Percentiles rank a stretch among this genome's conserved stretches.
Conservation (phyloP, 2,329 filamentous ascomycete species). For the Paradendryphiella salina region DNA sequence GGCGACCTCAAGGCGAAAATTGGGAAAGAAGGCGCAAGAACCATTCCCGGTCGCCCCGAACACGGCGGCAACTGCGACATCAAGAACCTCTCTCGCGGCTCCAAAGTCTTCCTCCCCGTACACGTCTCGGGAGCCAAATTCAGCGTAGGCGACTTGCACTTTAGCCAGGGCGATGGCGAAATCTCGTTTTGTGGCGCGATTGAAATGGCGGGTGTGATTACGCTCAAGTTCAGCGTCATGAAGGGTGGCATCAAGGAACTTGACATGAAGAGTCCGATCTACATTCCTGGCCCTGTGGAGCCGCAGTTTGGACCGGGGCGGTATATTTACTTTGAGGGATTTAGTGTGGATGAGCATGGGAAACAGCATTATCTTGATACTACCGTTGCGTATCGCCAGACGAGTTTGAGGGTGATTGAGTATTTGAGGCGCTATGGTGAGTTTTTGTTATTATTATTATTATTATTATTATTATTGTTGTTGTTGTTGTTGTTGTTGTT, state of each 20-base stretch:
- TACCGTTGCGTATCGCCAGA: constrained; percentile 84
- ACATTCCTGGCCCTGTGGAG: constrained; percentile 83
- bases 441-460: too few relatives aligned
- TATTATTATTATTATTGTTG: too few relatives aligned
- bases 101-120: constrained; percentile 83
- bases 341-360: constrained; percentile 83
- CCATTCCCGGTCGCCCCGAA: constrained; percentile 80
- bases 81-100: constrained; percentile 79
- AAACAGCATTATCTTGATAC: constrained; percentile 90
- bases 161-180: constrained; percentile 86
- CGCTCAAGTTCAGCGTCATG: constrained; percentile 85
- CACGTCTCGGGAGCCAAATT: constrained; percentile 88
- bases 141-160: constrained; percentile 85
- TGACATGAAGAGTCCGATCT: constrained; percentile 80
- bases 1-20: constrained; percentile 66
- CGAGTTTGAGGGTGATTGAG: constrained; percentile 74
- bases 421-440: constrained; percentile 73
- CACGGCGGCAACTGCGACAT: constrained; percentile 92
- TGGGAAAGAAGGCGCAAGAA: constrained; percentile 77
- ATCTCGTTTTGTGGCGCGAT: constrained; percentile 79
- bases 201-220: constrained; percentile 91
- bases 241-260: constrained; percentile 76
- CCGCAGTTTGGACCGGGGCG: constrained; percentile 82
- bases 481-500: background rate
- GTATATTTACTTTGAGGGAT: constrained; percentile 85